phyloP scores from a whole-genome alignment of 164 flowering plant genomes.

The Annona squamosa region DNA sequence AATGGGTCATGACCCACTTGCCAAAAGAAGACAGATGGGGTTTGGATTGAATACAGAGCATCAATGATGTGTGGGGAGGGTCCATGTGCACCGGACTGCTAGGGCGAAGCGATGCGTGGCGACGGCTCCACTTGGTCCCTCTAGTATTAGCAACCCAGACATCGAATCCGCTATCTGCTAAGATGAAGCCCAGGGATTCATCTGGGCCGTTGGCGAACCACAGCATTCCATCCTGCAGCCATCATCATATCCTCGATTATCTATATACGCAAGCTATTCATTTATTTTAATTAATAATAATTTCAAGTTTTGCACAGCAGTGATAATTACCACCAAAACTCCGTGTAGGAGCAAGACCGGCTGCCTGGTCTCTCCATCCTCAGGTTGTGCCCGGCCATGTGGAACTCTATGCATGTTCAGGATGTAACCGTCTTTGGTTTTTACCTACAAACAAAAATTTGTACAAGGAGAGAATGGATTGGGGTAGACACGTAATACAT shows the following conservation, averaged over 20 bases:
- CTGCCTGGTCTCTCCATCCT: constrained; percentile 10
- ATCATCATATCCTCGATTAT: background rate
- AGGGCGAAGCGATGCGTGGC: constrained; percentile 36
- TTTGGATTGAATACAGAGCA: too few relatives aligned
- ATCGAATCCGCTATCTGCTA: constrained; percentile 65
- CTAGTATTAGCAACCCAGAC: constrained; percentile 70
- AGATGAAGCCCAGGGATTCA: constrained; percentile 43
- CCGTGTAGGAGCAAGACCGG: constrained; percentile 76
- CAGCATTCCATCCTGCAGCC: constrained; percentile 54
- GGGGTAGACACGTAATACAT: background rate
- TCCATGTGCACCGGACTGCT: constrained; percentile 18
- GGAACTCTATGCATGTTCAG: constrained; percentile 61
- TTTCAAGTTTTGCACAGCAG: background rate
- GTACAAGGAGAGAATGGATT: background rate
- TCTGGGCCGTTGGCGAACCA: constrained; percentile 58
- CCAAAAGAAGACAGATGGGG: too few relatives aligned
- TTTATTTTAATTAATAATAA: too few relatives aligned
- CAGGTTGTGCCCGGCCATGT: constrained; percentile 31
- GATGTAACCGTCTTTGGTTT: constrained; percentile 58
- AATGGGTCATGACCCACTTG: too few relatives aligned
- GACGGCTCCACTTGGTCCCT: constrained; percentile 58
- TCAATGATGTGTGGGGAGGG: too few relatives aligned
- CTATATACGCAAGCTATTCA: too few relatives aligned
- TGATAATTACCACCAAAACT: constrained; percentile 46
- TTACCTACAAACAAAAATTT: constrained; percentile 32